These are phyloP conservation scores for Huntiella bhutanensis DNA, from an alignment of 2,329 filamentous ascomycete species.

Conservation along the genomic window DNA sequence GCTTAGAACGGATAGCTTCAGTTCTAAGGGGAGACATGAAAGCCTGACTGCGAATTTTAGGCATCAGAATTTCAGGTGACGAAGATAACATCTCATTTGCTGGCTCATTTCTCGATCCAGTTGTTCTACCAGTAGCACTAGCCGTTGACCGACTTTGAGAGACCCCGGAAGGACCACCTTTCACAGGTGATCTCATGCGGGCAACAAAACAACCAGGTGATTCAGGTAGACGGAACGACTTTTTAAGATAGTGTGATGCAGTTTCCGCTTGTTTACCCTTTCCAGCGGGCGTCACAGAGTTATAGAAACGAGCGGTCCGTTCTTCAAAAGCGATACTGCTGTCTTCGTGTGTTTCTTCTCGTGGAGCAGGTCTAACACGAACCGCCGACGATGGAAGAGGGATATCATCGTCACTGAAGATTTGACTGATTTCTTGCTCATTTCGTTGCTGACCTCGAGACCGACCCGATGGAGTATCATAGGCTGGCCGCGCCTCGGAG, in stretches of 20 bases:
- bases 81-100: constrained; percentile 37
- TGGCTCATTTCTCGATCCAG: neutral
- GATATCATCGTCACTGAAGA: constrained; percentile 20
- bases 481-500: no score
- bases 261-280: constrained; percentile 47
- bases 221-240: constrained; percentile 83
- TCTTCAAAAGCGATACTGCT: constrained; percentile 32
- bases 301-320: constrained; percentile 29
- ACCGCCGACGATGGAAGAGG: constrained; percentile 13
- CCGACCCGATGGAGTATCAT: no score
- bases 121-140: no score
- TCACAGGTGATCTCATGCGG: constrained; percentile 19
- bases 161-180: neutral
- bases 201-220: constrained; percentile 47
- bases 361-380: constrained; percentile 10
- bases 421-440: constrained; percentile 17
- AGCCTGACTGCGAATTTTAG: constrained; percentile 66
- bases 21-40: constrained; percentile 55
- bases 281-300: constrained; percentile 35
- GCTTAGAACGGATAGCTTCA: constrained; percentile 22
- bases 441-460: no score
- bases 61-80: constrained; percentile 61
- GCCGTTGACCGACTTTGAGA: no score
- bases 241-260: constrained; percentile 82
- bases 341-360: constrained; percentile 20